A percentile compares a stretch with the other conserved stretches of the same genome.
Conservation (phyloP, 257 asterid genomes). For the Verbascum thapsus region DNA sequence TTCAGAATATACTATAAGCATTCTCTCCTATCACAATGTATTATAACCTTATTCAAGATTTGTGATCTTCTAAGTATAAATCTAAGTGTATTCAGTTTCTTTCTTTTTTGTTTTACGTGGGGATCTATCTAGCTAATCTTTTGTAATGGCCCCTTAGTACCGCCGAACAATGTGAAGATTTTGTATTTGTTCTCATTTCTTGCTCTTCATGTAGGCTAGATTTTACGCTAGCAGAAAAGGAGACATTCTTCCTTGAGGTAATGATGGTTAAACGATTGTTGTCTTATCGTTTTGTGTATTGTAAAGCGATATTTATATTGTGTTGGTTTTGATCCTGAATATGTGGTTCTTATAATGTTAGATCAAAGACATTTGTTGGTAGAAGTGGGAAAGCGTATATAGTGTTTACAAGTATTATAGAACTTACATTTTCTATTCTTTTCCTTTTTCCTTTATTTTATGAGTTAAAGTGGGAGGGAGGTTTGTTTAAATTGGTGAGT, state of each 20-base stretch:
- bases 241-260: constrained; percentile 82
- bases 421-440: no score
- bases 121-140: constrained; percentile 8
- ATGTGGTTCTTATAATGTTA: constrained; percentile 6
- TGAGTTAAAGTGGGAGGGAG: no score
- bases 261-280: constrained; percentile 20
- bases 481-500: no score
- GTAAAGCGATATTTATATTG: constrained; percentile 6
- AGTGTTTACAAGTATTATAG: no score
- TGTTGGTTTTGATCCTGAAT: constrained; percentile 18
- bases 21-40: constrained; percentile 4
- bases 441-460: no score
- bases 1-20: neutral
- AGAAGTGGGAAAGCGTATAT: no score
- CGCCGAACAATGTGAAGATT: constrained; percentile 18
- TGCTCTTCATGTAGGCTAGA: constrained; percentile 68
- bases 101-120: constrained; percentile 17
- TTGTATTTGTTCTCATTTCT: constrained; percentile 27
- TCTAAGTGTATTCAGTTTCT: constrained; percentile 1
- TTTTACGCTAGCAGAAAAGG: constrained; percentile 74
- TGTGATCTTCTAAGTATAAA: neutral
- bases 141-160: constrained; percentile 25
- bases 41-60: neutral
- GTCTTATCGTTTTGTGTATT: constrained; percentile 21
- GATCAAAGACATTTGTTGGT: no score